Percentiles rank a stretch among this genome's conserved stretches.
Conservation (phyloP, 176 grass and related monocot genomes). For the Zea mays region Zm-B73-REFERENCE-NAM-5.0 NC_050098.1:233548001-233548500, state of each 20-base stretch:
- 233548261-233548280: not conserved
- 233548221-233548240: slow-evolving; percentile 80
- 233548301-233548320: not conserved
- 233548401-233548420: slow-evolving; percentile 31
- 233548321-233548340: not conserved
- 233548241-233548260: not conserved
- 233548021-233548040: slow-evolving; percentile 21
- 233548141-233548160: slow-evolving; percentile 78
- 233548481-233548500: slow-evolving; percentile 99
- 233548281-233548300: slow-evolving; percentile 5
- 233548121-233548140: slow-evolving; percentile 97
- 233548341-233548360: not conserved
- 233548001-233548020: not conserved
- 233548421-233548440: slow-evolving; percentile 84
- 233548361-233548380: slow-evolving; percentile 20
- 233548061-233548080: slow-evolving; percentile 13
- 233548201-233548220: slow-evolving; percentile 84
- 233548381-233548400: not conserved
- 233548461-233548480: slow-evolving; percentile 89
- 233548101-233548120: slow-evolving; percentile 83
- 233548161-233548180: slow-evolving; percentile 82
- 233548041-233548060: slow-evolving; percentile 19
- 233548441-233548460: slow-evolving; percentile 83
- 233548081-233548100: slow-evolving; percentile 66
- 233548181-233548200: slow-evolving; percentile 89